Conservation (phyloP, 2,329 filamentous ascomycete genomes). For the Sarocladiaceae sp. region DNA sequence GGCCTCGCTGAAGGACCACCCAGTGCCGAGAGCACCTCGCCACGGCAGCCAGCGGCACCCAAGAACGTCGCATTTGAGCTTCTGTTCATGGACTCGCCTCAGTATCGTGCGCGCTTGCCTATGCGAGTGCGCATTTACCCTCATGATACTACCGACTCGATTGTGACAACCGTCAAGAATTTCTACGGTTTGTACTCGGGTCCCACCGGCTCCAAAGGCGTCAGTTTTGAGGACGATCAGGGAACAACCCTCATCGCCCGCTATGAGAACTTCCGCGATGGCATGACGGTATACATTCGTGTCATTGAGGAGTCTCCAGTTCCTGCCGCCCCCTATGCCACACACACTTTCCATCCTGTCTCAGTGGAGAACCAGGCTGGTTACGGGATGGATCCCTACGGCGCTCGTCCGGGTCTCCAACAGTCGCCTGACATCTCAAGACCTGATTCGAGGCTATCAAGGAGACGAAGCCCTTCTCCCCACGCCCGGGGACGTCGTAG, state of each 20-base stretch:
- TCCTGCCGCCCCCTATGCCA: constrained; percentile 39
- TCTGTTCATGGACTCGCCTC: constrained; percentile 59
- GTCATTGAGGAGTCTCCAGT: constrained; percentile 59
- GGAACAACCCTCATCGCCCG: constrained; percentile 89
- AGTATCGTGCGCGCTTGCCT: constrained; percentile 69
- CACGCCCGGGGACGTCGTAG: constrained; percentile 68
- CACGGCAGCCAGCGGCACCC: constrained; percentile 41
- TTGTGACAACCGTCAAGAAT: constrained; percentile 97
- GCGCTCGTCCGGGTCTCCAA: constrained; percentile 33
- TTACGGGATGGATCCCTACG: constrained; percentile 48
- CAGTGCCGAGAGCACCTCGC: constrained; percentile 38
- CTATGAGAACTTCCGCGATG: constrained; percentile 90
- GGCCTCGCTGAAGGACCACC: constrained; percentile 29
- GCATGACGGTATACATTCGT: constrained; percentile 90
- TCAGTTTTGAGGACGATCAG: constrained; percentile 89
- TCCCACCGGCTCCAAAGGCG: constrained; percentile 62
- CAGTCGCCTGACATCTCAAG: constrained; percentile 52
- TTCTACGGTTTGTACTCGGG: constrained; percentile 94
- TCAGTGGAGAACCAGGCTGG: constrained; percentile 44
- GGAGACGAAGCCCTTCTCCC: constrained; percentile 74
- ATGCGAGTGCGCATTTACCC: constrained; percentile 87
- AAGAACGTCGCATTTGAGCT: constrained; percentile 79
- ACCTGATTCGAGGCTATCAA: constrained; percentile 63
- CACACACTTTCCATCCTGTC: constrained; percentile 46
- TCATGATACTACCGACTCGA: constrained; percentile 94